Base-by-base conservation (phyloP, 2,329 filamentous ascomycete genomes). In the Rutstroemia sp. region DNA sequence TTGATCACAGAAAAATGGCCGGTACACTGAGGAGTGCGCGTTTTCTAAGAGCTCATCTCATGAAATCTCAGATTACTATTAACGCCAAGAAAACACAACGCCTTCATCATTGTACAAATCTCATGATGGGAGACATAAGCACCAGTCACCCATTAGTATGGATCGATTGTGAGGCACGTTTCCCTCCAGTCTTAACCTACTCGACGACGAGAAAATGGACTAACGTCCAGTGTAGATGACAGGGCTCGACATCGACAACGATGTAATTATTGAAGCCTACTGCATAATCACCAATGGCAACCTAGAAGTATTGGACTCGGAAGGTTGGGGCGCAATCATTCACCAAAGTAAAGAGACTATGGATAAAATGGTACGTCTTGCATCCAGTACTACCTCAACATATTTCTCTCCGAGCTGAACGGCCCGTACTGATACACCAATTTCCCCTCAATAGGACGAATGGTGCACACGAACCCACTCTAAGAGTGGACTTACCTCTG, bases 261-360 rank as follows among this genome's bases (percentile, higher is more conserved):
- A 97, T 68, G 84, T 86, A 56, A 94, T 97, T 67, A 83, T 97
- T 68, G 91, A 95, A 66, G 87, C 97, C 57, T 92, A 87, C 72
- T 96, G 92, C 74, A 87, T 95, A 72, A 82, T 99, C 69, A 99
- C 94, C 7, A 88, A 92, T 63, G 80, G 83, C 53, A 77, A 90
- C 59, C 81, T 99, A 19, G 80, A 88, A 57, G 71, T 95, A 37
- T 73, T 95, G 25, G 90, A 96, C 58, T 75, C 83, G 23, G 71
- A 78, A 34, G 92, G 92, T 63, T 96, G 88, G 78, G 89, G 95
- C 67, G 81, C 81, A 27, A 77, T 92, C 47, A 80, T 99, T 57
- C 86, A 92, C 69, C 88, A 89, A 65, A 77, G 83, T 0, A 77
- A 84, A 65, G 76, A 82, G 54, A 80, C 82, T 44, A 82, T 97